Evolutionary conservation across 73 alveolate genomes (phyloP), one percentile per base, ranked within the genome.

Genomic region (Tetrahymena thermophila): DNA sequence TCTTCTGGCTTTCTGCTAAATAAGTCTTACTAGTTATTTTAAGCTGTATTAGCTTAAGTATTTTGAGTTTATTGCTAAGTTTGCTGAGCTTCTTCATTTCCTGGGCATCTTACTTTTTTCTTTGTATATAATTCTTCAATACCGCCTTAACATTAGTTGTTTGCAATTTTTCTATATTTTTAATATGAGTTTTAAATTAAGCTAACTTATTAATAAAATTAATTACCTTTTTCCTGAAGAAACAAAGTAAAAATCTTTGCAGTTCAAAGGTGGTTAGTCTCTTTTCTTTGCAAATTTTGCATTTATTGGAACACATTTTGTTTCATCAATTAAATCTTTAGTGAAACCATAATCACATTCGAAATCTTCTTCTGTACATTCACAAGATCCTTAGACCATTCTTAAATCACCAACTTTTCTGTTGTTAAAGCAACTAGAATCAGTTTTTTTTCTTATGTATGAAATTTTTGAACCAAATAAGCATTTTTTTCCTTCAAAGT

Each of bases 331-430:
- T 37, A 28, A n/a, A n/a, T 95, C 96, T 84, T 98, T 94, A 23
- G 57, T 93, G 94, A 85, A 98, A 16, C 98, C 98, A 84, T 85
- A 85, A 94, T 98, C 99, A 93, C 99, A 98, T 95, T 97, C 98
- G 94, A 96, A 98, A 94, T 98, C 99, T 89, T 85, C 95, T 44
- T 98, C 98, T 37, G 98, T 98, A 94, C 99, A 98, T 25, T 94
- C 97, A 35, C 99, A 98, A 94, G 96, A 96, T 44, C 94, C 97
- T 43, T 95, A 85, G 57, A 97, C 37, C 55, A 97, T 96, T 95
- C 94, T 23, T 84, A 44, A 43, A 19, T 89, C 94, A 0, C 84
- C 14, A 95, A 94, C 94, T 44, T 97, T 98, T 93, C 97, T 98
- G 17, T 97, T 94, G 94, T 98, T 98, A 96, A 96, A 96, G 94